Base-by-base conservation (phyloP, 2,329 filamentous ascomycete genomes). In the Trichoderma sp. region DNA sequence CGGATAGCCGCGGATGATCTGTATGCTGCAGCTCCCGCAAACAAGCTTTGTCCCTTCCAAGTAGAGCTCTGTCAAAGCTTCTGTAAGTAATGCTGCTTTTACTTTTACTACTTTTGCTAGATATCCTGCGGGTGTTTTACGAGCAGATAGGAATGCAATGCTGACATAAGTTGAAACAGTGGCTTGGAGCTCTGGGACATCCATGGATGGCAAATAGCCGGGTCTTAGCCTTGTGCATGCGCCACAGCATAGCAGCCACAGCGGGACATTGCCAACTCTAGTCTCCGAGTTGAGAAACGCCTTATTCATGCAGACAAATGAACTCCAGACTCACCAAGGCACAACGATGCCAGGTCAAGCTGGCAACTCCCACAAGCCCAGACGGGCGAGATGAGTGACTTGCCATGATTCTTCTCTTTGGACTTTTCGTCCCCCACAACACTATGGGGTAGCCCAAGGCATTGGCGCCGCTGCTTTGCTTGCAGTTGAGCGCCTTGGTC, bases 201-300 rank as follows among this genome's bases (percentile, higher is more conserved):
- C 23, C 3, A 23, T 23, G 23, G 23, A 23, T 13, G 39, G 57
- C 55, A 69, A 69, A 69, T 68, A 55, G 55, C 62, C 62, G 70
- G 66, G 55, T 36, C 57, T 69, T 36, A 69, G 57, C 66, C 66
- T 53, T 69, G 20, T 0, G 6, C 55, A 50, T 43, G 59, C 68
- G 68, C 68, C 68, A 70, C 68, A 64, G 17, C 23, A 15, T 15
- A 28, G n/a, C 50, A 74, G 75, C 74, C 75, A 76, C 75, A 73
- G 71, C 74, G 73, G 75, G 75, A 74, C 74, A 74, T 72, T 26
- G 61, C 59, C 72, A 74, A 61, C 70, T 74, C 73, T 71, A 73
- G 68, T 55, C 71, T 71, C 73, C 64, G 64, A 50, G 63, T 65
- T 32, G 43, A 68, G 70, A 71, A 68, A 63, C 47, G 50, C 39